Evolutionary conservation across 768 basidiomycete species (phyloP).

Genomic region (Pulveroboletus sp.): DNA sequence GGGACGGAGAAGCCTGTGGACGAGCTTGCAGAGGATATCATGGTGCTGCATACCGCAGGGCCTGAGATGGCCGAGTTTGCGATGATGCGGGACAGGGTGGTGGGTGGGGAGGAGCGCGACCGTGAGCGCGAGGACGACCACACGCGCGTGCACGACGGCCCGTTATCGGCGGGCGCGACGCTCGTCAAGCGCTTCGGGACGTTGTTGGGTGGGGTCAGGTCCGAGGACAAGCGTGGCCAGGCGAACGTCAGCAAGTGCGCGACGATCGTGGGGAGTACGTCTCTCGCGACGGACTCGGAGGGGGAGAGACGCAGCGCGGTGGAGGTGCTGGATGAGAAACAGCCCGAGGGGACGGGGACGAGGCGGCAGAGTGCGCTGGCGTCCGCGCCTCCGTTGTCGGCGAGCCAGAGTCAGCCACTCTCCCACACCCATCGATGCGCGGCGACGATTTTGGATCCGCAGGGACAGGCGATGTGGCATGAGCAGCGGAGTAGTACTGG

Average conservation of each 20-base stretch:
- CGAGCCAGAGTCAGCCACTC: conserved; percentile 55
- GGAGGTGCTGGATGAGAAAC: conserved; percentile 21
- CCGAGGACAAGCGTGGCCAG: conserved; percentile 41
- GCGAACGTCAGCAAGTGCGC: conserved; percentile 43
- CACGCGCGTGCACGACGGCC: conserved; percentile 23
- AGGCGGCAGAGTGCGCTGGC: conserved; percentile 22
- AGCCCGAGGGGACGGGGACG: conserved; percentile 20
- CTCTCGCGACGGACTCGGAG: conserved; percentile 36
- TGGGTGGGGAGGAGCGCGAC: conserved; percentile 26
- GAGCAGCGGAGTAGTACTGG: conserved; percentile 78
- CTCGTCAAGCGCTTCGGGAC: conserved; percentile 79
- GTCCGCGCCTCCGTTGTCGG: conserved; percentile 32
- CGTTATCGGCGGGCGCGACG: conserved; percentile 61
- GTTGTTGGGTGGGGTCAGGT: conserved; percentile 49
- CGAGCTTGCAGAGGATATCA: conserved; percentile 39
- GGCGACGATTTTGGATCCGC: conserved; percentile 73
- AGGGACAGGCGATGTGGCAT: conserved; percentile 59
- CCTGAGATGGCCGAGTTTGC: conserved; percentile 60
- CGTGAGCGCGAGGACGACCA: no score
- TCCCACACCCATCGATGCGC: conserved; percentile 67
- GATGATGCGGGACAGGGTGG: conserved; percentile 33
- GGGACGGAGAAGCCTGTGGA: conserved; percentile 35
- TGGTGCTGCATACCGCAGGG: conserved; percentile 60
- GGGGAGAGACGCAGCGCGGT: conserved; percentile 29
- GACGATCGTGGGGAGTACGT: conserved; percentile 47